phyloP scores from a whole-genome alignment of 208 protist genomes.

The Lotmaria passim region DNA sequence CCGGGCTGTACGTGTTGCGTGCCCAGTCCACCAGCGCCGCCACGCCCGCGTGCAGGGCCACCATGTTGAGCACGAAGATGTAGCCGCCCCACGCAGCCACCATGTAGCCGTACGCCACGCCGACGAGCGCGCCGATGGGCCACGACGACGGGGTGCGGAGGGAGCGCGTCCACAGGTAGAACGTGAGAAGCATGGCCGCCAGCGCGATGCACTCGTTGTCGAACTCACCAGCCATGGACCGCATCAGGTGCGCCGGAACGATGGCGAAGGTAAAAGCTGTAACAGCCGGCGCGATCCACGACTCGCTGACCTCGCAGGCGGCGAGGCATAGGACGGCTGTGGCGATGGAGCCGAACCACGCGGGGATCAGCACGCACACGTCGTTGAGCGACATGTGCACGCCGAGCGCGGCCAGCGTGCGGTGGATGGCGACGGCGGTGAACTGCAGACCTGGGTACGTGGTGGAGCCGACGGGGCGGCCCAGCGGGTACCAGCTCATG shows the following conservation, averaged over 20 bases:
- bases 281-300: slow-evolving; percentile 82
- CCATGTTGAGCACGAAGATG: slow-evolving; percentile 98
- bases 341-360: slow-evolving; percentile 92
- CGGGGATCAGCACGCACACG: slow-evolving; percentile 96
- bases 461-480: slow-evolving; percentile 97
- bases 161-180: slow-evolving; percentile 91
- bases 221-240: slow-evolving; percentile 98
- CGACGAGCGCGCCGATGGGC: slow-evolving; percentile 57
- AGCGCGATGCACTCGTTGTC: slow-evolving; percentile 99
- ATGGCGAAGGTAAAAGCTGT: slow-evolving; percentile 79
- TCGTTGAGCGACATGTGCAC: slow-evolving; percentile 92
- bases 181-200: slow-evolving; percentile 95
- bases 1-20: slow-evolving; percentile 74
- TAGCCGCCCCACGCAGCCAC: slow-evolving; percentile 97
- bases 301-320: slow-evolving; percentile 71
- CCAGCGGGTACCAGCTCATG: slow-evolving; percentile 97
- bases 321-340: slow-evolving; percentile 30
- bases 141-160: slow-evolving; percentile 50
- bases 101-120: slow-evolving; percentile 91
- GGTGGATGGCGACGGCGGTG: slow-evolving; percentile 94
- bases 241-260: slow-evolving; percentile 93
- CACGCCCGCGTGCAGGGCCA: slow-evolving; percentile 94
- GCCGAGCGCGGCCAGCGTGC: slow-evolving; percentile 77
- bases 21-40: slow-evolving; percentile 84
- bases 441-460: slow-evolving; percentile 98